Evolutionary conservation across 2,329 filamentous ascomycete genomes (phyloP).

Genomic region (Trichoderma polysporum): DNA sequence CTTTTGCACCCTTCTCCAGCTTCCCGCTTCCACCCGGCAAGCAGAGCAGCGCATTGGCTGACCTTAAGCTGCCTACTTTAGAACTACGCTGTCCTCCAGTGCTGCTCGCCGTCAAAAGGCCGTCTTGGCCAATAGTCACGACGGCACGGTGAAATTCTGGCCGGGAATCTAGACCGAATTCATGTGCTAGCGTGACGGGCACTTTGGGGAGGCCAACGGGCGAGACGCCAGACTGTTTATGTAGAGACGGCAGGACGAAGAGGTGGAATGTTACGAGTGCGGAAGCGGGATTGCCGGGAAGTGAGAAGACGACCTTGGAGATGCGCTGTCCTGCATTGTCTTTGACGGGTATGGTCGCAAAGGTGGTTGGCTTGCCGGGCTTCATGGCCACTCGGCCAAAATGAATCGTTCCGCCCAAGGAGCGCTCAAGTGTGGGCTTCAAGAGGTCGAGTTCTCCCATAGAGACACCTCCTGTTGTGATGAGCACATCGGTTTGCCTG

Average conservation of each 20-base stretch:
- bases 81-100: conserved; percentile 91
- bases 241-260: conserved; percentile 85
- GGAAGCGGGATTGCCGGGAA: conserved; percentile 92
- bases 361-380: conserved; percentile 95
- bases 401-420: conserved; percentile 87
- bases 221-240: conserved; percentile 68
- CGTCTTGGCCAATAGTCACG: conserved; percentile 65
- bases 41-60: conserved; percentile 83
- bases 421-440: conserved; percentile 91
- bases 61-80: conserved; percentile 80
- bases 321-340: conserved; percentile 57
- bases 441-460: conserved; percentile 98
- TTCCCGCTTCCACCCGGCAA: conserved; percentile 64
- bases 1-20: conserved; percentile 66
- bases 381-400: conserved; percentile 98
- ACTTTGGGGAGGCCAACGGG: conserved; percentile 70
- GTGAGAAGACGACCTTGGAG: conserved; percentile 75
- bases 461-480: conserved; percentile 91
- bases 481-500: conserved; percentile 72
- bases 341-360: conserved; percentile 78
- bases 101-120: conserved; percentile 69
- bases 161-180: conserved; percentile 73
- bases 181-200: conserved; percentile 68
- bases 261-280: conserved; percentile 92
- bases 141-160: conserved; percentile 90